These are phyloP conservation scores for Trypanosomatidae sp. DNA, from an alignment of 208 protist genomes.

Conservation along the genomic window DNA sequence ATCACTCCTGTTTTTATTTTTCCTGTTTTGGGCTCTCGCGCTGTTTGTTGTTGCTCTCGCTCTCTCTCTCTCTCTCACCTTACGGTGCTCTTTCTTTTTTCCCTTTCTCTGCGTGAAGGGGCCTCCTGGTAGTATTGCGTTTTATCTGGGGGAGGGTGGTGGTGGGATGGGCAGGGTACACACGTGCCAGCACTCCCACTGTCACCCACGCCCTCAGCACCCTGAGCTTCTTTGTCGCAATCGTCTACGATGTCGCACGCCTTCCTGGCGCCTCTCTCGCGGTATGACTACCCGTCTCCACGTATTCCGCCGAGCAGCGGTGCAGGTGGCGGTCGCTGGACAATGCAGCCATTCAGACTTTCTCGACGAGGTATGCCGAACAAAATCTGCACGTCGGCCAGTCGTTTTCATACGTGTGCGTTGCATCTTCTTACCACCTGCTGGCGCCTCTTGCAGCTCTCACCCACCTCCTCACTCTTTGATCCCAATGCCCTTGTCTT, in stretches of 20 bases:
- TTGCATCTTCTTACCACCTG: neutral
- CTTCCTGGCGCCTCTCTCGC: neutral
- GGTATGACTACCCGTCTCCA: neutral
- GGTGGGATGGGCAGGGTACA: neutral
- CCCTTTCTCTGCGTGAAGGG: neutral
- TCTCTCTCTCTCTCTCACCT: neutral
- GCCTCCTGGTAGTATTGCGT: neutral
- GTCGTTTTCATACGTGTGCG: neutral
- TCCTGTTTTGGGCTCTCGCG: neutral
- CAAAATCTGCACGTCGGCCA: neutral
- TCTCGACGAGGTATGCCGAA: neutral
- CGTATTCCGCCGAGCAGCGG: neutral
- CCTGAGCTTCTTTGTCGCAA: neutral
- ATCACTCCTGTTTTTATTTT: neutral
- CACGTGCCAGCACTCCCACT: neutral
- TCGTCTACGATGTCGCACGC: neutral
- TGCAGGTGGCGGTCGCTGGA: neutral
- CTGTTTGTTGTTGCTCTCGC: neutral
- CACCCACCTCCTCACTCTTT: neutral
- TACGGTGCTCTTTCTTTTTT: neutral
- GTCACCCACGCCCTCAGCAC: neutral
- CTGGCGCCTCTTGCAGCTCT: neutral
- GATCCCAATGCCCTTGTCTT: neutral
- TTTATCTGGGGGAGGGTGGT: neutral
- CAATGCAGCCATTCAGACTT: neutral